Evolutionary conservation across 768 basidiomycete species (phyloP).

Genomic region (Trametes meyenii): DNA sequence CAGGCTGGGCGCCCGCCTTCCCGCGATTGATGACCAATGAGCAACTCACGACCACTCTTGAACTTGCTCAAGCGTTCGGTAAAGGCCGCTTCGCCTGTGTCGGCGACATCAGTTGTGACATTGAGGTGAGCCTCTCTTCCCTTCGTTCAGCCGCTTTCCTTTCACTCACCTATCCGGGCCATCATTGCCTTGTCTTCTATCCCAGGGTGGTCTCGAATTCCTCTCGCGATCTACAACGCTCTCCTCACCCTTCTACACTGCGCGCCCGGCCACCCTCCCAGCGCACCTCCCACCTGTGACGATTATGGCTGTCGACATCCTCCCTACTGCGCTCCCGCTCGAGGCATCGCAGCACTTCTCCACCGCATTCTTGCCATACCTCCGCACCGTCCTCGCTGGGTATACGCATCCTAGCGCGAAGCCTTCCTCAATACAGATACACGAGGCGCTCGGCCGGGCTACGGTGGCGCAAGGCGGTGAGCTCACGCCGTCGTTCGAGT

Average conservation of each 20-base stretch:
- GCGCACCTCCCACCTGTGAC: conserved; percentile 58
- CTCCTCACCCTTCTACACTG: conserved; percentile 69
- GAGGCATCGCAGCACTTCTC: conserved; percentile 85
- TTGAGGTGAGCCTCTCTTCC: conserved; percentile 50
- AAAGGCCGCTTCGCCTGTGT: conserved; percentile 67
- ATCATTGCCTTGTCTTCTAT: background rate
- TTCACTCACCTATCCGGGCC: background rate
- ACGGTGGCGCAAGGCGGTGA: conserved; percentile 67
- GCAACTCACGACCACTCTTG: conserved; percentile 56
- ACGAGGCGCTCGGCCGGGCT: conserved; percentile 61
- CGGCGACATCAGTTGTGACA: conserved; percentile 89
- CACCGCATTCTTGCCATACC: conserved; percentile 62
- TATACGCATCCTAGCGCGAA: conserved; percentile 33
- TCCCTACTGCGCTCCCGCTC: conserved; percentile 80
- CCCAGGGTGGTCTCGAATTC: conserved; percentile 86
- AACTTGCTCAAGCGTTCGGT: conserved; percentile 51
- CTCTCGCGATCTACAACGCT: conserved; percentile 77
- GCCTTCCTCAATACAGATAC: conserved; percentile 30
- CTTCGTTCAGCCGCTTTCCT: background rate
- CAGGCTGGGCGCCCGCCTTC: conserved; percentile 79
- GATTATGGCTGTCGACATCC: conserved; percentile 90
- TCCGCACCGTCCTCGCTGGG: conserved; percentile 54
- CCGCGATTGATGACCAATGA: conserved; percentile 78
- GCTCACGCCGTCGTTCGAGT: conserved; percentile 54
- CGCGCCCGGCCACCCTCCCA: conserved; percentile 45